Percentiles rank a stretch among this genome's conserved stretches.
These are phyloP conservation scores for Arabidopsis hybrid DNA, from an alignment of 441 rosid genomes.

Conservation along the genomic window DNA sequence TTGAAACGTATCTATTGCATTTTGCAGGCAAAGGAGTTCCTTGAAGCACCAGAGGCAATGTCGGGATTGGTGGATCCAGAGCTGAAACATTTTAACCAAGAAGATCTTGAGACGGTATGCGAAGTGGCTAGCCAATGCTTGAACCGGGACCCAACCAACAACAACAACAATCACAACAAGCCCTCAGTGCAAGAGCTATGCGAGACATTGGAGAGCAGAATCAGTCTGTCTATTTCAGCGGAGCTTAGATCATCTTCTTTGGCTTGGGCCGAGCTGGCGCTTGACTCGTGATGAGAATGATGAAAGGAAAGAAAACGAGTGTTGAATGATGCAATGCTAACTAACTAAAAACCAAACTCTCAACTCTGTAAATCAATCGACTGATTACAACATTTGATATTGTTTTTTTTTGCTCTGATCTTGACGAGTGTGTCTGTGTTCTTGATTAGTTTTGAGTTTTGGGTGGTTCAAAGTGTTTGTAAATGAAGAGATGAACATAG, in stretches of 20 bases:
- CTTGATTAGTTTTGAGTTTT: constrained; percentile 25
- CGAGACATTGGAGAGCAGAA: constrained; percentile 68
- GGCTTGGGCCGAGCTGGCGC: constrained; percentile 98
- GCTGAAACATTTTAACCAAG: constrained; percentile 76
- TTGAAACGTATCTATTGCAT: background rate
- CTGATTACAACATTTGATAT: constrained; percentile 36
- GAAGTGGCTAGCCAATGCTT: constrained; percentile 80
- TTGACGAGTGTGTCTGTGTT: constrained; percentile 40
- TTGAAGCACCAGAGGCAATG: constrained; percentile 83
- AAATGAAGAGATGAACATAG: constrained; percentile 39
- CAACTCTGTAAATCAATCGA: constrained; percentile 42
- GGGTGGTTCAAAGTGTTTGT: constrained; percentile 35
- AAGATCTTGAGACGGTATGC: constrained; percentile 80
- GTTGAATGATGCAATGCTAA: constrained; percentile 37
- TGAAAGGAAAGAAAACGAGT: background rate
- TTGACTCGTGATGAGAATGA: constrained; percentile 59
- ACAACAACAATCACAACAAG: constrained; percentile 48
- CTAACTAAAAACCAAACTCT: constrained; percentile 36
- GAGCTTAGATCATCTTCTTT: constrained; percentile 89
- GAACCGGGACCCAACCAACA: constrained; percentile 56
- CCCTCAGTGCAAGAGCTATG: constrained; percentile 76
- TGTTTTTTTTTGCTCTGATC: constrained; percentile 16
- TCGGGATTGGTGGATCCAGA: constrained; percentile 89
- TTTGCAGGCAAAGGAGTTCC: constrained; percentile 86
- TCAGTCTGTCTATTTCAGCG: constrained; percentile 72